Base-by-base conservation (phyloP, 2,329 filamentous ascomycete species). In the Beauveria pseudobassiana region DNA sequence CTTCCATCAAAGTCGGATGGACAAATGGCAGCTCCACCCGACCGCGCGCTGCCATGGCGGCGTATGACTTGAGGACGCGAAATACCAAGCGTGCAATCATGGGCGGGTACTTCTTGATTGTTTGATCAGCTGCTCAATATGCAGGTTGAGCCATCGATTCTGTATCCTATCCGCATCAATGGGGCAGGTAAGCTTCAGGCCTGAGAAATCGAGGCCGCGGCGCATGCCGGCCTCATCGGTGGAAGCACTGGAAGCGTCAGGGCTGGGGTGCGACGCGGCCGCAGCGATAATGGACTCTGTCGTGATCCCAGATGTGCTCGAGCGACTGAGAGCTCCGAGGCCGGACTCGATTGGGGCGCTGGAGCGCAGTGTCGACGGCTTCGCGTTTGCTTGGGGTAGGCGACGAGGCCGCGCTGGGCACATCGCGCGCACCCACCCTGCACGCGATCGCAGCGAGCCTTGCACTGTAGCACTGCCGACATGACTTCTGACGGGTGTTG, bases 1-100 rank as follows among this genome's bases (percentile, higher is more conserved):
- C 28, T 20, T 46, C 26, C 49, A 60, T 48, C 18, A 54, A 48
- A 3, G 58, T 38, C 5, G 49, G 40, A 22, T 60, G 58, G 18
- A 60, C 16, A 18, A 60, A 60, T 5, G 58, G 58, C n/a, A 53
- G 28, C 30, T 28, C 9, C 3, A 28, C 42, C 1, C 40, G 58
- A 2, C 58, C 49, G 26, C 50, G 58, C 6, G 58, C 58, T 6
- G 58, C 58, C 49, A 60, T 40, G 49, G 58, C 49, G 20, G 58
- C 58, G 28, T 60, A 60, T n/a, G 58, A 60, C 50, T 53, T 53
- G 49, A 60, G 58, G 14, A 60, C 7, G 7, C 58, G 38, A 16
- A 24, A 60, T 10, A 62, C 45, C 46, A 57, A 46, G 30, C 54
- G 46, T 4, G 53, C 51, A 7, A 62, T 26, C 45, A 34, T 45